Evolutionary conservation across 495 filamentous ascomycete species (phyloP), one percentile per base, ranked within the genome.

Genomic region (Physcia stellaris): DNA sequence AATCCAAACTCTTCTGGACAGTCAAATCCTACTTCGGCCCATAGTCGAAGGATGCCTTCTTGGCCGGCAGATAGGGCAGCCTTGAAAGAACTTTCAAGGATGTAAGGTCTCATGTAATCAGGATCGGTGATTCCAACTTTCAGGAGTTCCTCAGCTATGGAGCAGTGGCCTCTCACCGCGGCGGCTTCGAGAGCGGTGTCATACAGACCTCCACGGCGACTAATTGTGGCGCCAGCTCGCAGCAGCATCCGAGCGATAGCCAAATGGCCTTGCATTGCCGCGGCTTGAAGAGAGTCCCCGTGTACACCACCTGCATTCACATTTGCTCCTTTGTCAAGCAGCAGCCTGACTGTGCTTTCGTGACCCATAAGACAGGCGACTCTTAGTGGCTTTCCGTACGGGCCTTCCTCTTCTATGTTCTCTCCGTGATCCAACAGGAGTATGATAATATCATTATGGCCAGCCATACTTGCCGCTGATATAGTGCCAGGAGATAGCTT

Each of bases 351-450:
- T 18, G 33, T 36, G 16, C 2, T 11, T 22, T 2, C 33, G 18
- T 36, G 33, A 22, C 26, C 36, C 22, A 39, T 39, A 12, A 39
- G 5, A 31, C 22, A 34, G 15, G 22, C 36, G 11, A 24, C 36
- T 6, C 36, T 7, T 6, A 39, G 23, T 1, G 36, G 36, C 13
- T 7, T 39, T 6, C 36, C 36, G 29, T 12, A 18, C 15, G 6
- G 22, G 23, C 36, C 36, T 31, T 39, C 36, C 15, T 17, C 9
- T 6, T 39, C 17, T 21, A 39, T 7, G 17, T 39, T 24, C 23
- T 11, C 6, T 11, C 36, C 36, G 9, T 26, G 18, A 6, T 39
- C 23, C 10, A 31, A 6, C n/a, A 39, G 36, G 7, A 34, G 23
- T 5, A 10, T 12, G 17, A 39, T 15, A 6, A 31, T 33, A 10